A percentile compares a stretch with the other conserved stretches of the same genome.
These are phyloP conservation scores for Populus hybrid DNA, from an alignment of 441 rosid genomes.

Conservation along the genomic window DNA sequence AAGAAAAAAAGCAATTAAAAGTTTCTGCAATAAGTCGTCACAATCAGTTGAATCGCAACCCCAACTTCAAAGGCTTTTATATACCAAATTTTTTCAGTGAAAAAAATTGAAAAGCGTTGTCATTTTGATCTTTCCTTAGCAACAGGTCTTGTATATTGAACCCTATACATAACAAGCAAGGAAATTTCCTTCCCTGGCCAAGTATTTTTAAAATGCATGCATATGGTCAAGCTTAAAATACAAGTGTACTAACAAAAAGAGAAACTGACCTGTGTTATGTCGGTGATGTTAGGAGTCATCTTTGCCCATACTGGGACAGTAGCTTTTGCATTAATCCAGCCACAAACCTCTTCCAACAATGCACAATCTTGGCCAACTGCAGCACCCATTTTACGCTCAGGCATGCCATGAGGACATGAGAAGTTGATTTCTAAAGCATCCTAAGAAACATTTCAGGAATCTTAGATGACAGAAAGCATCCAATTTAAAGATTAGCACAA, in stretches of 20 bases:
- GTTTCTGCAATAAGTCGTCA: neutral
- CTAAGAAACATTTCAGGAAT: constrained; percentile 28
- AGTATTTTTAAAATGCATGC: neutral
- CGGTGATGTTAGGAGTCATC: constrained; percentile 98
- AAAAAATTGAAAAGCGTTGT: neutral
- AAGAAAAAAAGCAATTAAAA: too few relatives aligned
- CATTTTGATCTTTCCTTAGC: neutral
- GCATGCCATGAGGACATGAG: constrained; percentile 99
- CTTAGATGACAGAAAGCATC: neutral
- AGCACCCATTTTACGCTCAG: constrained; percentile 96
- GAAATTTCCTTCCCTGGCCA: neutral
- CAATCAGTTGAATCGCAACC: neutral
- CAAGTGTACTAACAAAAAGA: constrained; percentile 1
- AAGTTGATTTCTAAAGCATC: constrained; percentile 94
- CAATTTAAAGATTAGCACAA: neutral
- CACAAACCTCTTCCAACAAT: constrained; percentile 80
- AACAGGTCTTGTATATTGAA: neutral
- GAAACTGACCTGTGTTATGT: constrained; percentile 67
- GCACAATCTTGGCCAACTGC: constrained; percentile 93
- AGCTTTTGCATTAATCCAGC: constrained; percentile 95
- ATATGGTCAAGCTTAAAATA: neutral
- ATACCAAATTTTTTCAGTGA: neutral
- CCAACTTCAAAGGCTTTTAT: neutral
- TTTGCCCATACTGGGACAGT: constrained; percentile 98
- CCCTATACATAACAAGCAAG: neutral